These are phyloP conservation scores for Lasiodiplodia theobromae DNA, from an alignment of 2,329 filamentous ascomycete species.

Conservation along the genomic window DNA sequence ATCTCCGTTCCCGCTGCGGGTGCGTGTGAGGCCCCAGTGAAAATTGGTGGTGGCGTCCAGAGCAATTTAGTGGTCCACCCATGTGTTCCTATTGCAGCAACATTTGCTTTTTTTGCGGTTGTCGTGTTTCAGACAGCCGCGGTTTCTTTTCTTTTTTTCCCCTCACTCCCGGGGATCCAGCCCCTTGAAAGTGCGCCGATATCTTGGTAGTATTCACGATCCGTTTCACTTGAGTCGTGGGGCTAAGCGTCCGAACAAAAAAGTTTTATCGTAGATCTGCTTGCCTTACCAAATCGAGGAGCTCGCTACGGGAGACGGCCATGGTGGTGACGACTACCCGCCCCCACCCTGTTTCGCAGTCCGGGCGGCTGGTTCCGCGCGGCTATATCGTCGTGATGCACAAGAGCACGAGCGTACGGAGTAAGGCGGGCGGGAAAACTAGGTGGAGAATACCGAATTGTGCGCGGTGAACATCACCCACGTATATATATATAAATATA, in stretches of 20 bases:
- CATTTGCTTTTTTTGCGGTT: background rate
- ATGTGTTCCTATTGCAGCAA: background rate
- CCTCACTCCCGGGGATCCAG: background rate
- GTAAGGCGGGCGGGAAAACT: background rate
- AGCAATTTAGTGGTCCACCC: background rate
- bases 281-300: background rate
- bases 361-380: background rate
- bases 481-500: background rate
- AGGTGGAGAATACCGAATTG: background rate
- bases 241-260: background rate
- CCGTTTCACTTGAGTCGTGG: background rate
- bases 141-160: background rate
- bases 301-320: background rate
- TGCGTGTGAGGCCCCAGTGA: background rate
- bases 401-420: background rate
- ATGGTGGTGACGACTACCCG: background rate
- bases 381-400: background rate
- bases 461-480: background rate
- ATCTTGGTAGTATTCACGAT: background rate
- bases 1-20: slow-evolving; percentile 12
- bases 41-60: background rate
- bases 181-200: background rate
- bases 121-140: background rate
- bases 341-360: background rate
- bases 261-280: background rate